phyloP scores from a whole-genome alignment of 2,329 filamentous ascomycete genomes.

The Teratosphaeria epicoccoides region DNA sequence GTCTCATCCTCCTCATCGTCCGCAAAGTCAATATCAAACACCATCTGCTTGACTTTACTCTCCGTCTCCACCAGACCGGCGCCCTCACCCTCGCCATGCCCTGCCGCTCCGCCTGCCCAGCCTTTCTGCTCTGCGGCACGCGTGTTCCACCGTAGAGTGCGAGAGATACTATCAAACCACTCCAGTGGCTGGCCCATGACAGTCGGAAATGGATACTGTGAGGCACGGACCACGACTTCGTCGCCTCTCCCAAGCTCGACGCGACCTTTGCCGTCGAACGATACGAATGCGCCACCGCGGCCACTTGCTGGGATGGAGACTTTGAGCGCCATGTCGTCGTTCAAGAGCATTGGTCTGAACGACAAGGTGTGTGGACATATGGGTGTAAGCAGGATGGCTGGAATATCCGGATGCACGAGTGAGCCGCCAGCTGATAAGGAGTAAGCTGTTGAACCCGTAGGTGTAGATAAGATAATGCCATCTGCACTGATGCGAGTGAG shows the following conservation, averaged over 20 bases:
- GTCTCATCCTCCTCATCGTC: constrained; percentile 31
- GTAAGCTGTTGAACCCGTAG: constrained; percentile 83
- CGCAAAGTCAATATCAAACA: constrained; percentile 95
- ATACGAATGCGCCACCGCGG: constrained; percentile 88
- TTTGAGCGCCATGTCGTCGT: constrained; percentile 83
- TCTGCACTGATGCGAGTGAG: constrained; percentile 94
- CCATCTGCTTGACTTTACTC: constrained; percentile 44
- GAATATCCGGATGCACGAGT: constrained; percentile 91
- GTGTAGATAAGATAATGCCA: constrained; percentile 94
- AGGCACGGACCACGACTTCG: constrained; percentile 90
- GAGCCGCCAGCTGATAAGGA: constrained; percentile 91
- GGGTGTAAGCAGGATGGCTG: constrained; percentile 88
- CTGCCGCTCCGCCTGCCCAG: constrained; percentile 55
- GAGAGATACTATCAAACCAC: constrained; percentile 93
- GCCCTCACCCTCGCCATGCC: constrained; percentile 24
- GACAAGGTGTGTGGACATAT: constrained; percentile 96
- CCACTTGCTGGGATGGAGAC: constrained; percentile 77
- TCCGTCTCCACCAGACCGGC: constrained; percentile 15
- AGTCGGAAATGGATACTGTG: constrained; percentile 93
- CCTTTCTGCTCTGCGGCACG: constrained; percentile 85
- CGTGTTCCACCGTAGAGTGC: constrained; percentile 90
- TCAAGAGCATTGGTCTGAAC: constrained; percentile 95
- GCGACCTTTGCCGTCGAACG: constrained; percentile 93
- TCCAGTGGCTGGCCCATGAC: constrained; percentile 82
- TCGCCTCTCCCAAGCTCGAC: constrained; percentile 89